These are phyloP conservation scores for Dorcoceras hygrometricum DNA, from an alignment of 257 asterid species.

Conservation along the genomic window DNA sequence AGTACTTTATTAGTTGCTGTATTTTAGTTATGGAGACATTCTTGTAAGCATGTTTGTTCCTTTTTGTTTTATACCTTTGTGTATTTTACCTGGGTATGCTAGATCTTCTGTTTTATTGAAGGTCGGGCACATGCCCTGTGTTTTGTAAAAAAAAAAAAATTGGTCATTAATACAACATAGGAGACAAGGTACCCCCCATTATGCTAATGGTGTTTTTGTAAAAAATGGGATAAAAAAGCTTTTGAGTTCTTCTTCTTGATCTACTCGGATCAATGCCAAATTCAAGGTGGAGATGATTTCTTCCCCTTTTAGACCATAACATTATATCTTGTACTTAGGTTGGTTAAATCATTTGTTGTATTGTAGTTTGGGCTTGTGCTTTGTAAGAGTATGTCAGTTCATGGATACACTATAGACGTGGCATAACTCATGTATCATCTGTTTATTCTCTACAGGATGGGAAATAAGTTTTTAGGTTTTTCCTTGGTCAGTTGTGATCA, in stretches of 20 bases:
- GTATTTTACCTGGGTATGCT: too few relatives aligned
- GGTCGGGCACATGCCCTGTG: neutral
- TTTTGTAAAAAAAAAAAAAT: too few relatives aligned
- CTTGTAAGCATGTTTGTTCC: neutral
- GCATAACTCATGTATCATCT: neutral
- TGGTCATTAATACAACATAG: neutral
- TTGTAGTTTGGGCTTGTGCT: neutral
- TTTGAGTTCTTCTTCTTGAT: neutral
- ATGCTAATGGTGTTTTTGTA: too few relatives aligned
- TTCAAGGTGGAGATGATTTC: neutral
- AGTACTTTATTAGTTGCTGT: neutral
- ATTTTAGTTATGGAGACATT: neutral
- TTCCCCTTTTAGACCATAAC: neutral
- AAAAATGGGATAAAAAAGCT: too few relatives aligned
- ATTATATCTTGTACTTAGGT: neutral
- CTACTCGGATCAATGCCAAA: neutral
- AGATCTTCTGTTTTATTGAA: too few relatives aligned
- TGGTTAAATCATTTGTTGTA: neutral
- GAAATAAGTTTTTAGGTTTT: neutral
- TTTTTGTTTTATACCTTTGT: too few relatives aligned
- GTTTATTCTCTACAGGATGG: neutral
- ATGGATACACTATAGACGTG: neutral
- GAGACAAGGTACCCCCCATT: neutral
- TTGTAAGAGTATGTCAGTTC: neutral
- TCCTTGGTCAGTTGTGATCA: neutral